A percentile compares a stretch with the other conserved stretches of the same genome.
These are phyloP conservation scores for Tetrahymena thermophila DNA, from an alignment of 73 alveolate species.

Conservation along the genomic window DNA sequence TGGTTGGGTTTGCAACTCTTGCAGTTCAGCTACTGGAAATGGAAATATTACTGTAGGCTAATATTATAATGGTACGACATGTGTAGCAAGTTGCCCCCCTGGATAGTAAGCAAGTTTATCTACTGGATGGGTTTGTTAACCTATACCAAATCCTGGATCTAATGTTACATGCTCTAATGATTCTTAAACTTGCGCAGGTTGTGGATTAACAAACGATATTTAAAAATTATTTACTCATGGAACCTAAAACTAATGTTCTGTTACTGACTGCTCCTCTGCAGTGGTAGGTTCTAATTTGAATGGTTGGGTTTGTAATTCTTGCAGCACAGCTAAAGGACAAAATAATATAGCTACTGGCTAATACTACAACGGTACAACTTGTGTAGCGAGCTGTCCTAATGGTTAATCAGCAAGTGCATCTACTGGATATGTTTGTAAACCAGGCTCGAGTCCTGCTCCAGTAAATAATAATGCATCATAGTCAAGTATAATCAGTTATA, in stretches of 20 bases:
- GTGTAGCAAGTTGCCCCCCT: neutral
- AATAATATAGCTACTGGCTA: neutral
- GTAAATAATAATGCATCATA: neutral
- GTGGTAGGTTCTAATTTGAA: neutral
- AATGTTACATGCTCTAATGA: neutral
- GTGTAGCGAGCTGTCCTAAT: neutral
- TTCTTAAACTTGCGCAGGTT: neutral
- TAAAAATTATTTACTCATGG: neutral
- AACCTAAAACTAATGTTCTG: neutral
- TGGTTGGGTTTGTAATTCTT: neutral
- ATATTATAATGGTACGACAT: neutral
- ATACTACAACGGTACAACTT: neutral
- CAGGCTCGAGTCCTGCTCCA: neutral
- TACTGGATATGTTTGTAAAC: neutral
- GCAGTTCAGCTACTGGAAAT: neutral
- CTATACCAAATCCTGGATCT: neutral
- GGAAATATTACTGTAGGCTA: neutral
- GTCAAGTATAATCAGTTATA: neutral
- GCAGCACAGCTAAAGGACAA: neutral
- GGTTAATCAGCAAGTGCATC: neutral
- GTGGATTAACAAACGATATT: neutral
- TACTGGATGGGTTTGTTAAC: neutral
- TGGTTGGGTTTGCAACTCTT: neutral
- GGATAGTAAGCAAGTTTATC: neutral
- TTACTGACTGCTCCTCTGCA: neutral